A percentile compares a stretch with the other conserved stretches of the same genome.
These are phyloP conservation scores for Mediolabrus comicus DNA, from an alignment of 108 stramenopile species.

Conservation along the genomic window DNA sequence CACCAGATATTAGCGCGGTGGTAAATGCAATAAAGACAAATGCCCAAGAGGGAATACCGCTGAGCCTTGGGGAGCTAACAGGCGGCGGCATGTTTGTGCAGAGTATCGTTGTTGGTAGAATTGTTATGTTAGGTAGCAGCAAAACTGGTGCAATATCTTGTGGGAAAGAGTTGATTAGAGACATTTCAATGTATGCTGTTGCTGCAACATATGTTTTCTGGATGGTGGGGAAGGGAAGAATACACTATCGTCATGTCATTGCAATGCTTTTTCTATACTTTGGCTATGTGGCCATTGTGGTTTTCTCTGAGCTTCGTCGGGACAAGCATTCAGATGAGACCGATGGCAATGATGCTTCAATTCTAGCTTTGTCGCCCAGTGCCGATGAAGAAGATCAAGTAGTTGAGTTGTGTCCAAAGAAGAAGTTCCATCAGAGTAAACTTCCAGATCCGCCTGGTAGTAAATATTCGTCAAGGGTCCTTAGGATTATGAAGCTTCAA, in stretches of 20 bases:
- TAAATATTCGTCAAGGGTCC: conserved; percentile 21
- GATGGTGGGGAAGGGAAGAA: conserved; percentile 12
- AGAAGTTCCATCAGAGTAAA: not conserved
- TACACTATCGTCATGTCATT: conserved; percentile 13
- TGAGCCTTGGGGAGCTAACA: conserved; percentile 62
- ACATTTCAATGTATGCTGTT: conserved; percentile 30
- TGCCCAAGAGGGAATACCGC: conserved; percentile 38
- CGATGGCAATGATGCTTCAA: not conserved
- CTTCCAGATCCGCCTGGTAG: conserved; percentile 11
- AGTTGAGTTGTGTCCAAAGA: not conserved
- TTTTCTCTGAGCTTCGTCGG: conserved; percentile 30
- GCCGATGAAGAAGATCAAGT: conserved; percentile 21
- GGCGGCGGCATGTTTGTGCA: conserved; percentile 71
- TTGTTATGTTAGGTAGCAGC: conserved; percentile 30
- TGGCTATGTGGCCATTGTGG: conserved; percentile 31
- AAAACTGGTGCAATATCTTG: conserved; percentile 10
- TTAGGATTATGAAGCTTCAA: conserved; percentile 17
- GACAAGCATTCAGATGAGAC: conserved; percentile 11
- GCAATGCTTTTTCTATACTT: conserved; percentile 29
- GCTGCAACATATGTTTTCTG: conserved; percentile 22
- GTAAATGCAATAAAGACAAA: conserved; percentile 42
- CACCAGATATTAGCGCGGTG: conserved; percentile 64
- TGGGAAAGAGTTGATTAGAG: conserved; percentile 43
- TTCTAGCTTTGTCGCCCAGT: not conserved
- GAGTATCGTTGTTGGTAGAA: conserved; percentile 54